Percentiles rank a stretch among this genome's conserved stretches.
Evolutionary conservation across 352 stramenopile genomes (phyloP).

Genomic region (Phytophthora pseudosyringae): DNA sequence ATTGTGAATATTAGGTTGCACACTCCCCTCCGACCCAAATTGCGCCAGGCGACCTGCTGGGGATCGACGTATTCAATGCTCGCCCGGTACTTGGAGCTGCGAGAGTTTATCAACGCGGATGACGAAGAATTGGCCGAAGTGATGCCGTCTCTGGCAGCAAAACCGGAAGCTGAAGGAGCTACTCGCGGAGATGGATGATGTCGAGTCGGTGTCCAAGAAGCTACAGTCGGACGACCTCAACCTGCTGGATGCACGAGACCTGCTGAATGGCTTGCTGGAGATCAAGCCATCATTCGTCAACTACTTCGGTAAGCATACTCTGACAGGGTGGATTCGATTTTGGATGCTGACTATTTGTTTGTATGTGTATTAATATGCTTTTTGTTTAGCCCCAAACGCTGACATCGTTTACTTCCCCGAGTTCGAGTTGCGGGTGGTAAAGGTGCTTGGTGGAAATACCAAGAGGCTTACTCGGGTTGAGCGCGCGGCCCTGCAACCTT

Average conservation of each 20-base stretch:
- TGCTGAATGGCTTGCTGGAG: slow-evolving; percentile 1
- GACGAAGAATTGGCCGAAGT: slow-evolving; percentile 4
- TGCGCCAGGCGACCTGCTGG: slow-evolving; percentile 5
- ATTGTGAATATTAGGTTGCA: no score
- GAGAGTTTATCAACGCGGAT: slow-evolving; percentile 10
- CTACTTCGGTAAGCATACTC: neutral
- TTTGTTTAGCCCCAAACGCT: no score
- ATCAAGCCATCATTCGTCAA: neutral
- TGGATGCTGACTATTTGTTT: no score
- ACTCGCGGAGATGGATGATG: neutral
- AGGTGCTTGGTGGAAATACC: neutral
- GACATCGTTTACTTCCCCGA: no score
- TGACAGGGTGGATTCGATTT: no score
- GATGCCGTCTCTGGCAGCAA: neutral
- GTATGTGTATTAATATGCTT: no score
- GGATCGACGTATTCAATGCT: slow-evolving; percentile 14
- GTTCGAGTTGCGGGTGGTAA: neutral
- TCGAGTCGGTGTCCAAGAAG: slow-evolving; percentile 5
- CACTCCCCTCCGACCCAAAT: neutral
- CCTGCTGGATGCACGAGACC: neutral
- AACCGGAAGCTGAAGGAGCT: neutral
- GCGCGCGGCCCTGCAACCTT: neutral
- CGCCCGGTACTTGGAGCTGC: slow-evolving; percentile 4
- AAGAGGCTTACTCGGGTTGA: neutral
- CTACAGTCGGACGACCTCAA: neutral